Evolutionary conservation across 1,139 yeast genomes (phyloP).

Genomic region (Geotrichum klebahnii): DNA sequence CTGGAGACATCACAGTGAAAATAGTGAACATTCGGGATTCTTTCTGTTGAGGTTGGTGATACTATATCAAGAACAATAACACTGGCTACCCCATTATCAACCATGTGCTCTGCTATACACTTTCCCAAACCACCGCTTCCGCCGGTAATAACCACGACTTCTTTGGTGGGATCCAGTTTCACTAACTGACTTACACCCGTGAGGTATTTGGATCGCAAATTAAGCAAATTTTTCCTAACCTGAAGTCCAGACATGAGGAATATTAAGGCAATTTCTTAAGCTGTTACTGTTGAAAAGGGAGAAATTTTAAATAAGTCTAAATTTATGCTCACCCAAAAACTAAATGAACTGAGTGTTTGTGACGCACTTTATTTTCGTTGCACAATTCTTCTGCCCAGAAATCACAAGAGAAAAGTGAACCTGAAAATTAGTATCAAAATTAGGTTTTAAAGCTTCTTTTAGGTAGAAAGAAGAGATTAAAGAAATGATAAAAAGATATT

Average conservation of each 20-base stretch:
- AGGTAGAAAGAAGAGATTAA: too few species aligned
- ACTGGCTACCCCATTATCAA: slow-evolving; percentile 24
- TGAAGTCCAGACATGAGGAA: slow-evolving; percentile 1
- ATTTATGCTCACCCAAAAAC: too few species aligned
- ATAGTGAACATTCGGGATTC: slow-evolving; percentile 48
- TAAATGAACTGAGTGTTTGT: too few species aligned
- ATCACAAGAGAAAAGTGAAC: too few species aligned
- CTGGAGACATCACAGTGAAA: slow-evolving; percentile 67
- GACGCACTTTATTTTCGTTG: too few species aligned
- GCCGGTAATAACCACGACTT: slow-evolving; percentile 23
- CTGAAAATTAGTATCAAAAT: too few species aligned
- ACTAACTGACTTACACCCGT: not conserved
- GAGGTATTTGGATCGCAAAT: not conserved
- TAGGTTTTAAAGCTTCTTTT: too few species aligned
- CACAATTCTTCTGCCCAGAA: too few species aligned
- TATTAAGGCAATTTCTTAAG: too few species aligned
- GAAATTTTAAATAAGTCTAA: too few species aligned
- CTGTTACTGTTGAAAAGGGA: too few species aligned
- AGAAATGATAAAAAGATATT: too few species aligned
- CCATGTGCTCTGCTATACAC: slow-evolving; percentile 9
- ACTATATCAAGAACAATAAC: slow-evolving; percentile 64
- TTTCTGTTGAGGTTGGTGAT: slow-evolving; percentile 42
- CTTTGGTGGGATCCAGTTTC: slow-evolving; percentile 1
- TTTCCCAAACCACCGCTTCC: slow-evolving; percentile 21
- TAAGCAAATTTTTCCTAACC: not conserved